phyloP scores from a whole-genome alignment of 2,329 filamentous ascomycete species.

The Scorias spongiosa region DNA sequence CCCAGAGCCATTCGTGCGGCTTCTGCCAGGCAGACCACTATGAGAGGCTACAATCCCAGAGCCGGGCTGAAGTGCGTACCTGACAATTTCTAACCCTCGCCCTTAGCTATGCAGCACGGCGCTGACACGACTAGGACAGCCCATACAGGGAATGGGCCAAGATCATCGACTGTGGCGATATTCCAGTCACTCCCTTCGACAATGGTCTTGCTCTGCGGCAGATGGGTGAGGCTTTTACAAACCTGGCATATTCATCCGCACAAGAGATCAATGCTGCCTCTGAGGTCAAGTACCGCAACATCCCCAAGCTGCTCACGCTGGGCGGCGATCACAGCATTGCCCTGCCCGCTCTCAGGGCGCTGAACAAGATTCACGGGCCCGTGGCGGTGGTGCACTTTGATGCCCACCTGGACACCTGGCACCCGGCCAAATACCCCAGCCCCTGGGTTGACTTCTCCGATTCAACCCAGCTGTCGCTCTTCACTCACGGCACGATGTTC shows the following conservation, averaged over 20 bases:
- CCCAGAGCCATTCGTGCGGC: constrained; percentile 77
- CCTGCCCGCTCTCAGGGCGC: constrained; percentile 33
- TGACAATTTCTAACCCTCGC: not conserved
- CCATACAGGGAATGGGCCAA: constrained; percentile 67
- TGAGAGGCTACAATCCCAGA: constrained; percentile 64
- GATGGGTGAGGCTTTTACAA: constrained; percentile 67
- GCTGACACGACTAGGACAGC: constrained; percentile 2
- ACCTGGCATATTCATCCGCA: constrained; percentile 40
- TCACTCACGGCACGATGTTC: constrained; percentile 87
- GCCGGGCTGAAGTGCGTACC: constrained; percentile 49
- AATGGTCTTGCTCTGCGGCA: constrained; percentile 67
- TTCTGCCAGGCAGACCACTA: constrained; percentile 60
- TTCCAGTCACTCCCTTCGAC: constrained; percentile 75
- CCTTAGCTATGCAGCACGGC: too few relatives aligned
- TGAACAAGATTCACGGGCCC: constrained; percentile 30
- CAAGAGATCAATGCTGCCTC: constrained; percentile 23
- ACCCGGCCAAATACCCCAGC: constrained; percentile 63
- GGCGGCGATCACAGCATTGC: constrained; percentile 38
- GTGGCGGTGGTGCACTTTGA: constrained; percentile 37
- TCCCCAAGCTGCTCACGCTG: constrained; percentile 32
- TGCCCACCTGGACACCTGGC: constrained; percentile 70
- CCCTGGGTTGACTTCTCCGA: constrained; percentile 46
- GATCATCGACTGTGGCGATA: constrained; percentile 80
- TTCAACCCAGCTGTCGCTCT: constrained; percentile 49
- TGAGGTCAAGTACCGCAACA: constrained; percentile 25